phyloP scores from a whole-genome alignment of 2,329 filamentous ascomycete species.

The Colletotrichum cuscutae region DNA sequence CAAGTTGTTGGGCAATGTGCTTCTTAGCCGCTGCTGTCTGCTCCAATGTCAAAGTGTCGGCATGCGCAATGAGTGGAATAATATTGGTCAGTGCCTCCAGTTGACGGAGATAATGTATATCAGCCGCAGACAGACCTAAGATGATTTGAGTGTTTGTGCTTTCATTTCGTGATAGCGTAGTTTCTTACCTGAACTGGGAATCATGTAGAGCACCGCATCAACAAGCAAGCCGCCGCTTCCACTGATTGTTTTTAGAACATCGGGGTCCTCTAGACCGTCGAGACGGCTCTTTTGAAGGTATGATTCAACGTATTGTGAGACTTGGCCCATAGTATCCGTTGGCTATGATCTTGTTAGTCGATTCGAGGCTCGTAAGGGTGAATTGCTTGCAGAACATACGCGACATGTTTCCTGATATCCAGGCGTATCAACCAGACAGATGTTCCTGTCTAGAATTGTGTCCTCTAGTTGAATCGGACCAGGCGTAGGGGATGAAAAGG shows the following conservation, averaged over 20 bases:
- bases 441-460: slow-evolving; percentile 85
- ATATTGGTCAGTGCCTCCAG: slow-evolving; percentile 83
- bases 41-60: slow-evolving; percentile 73
- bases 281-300: slow-evolving; percentile 71
- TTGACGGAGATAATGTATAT: slow-evolving; percentile 77
- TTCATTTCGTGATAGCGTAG: slow-evolving; percentile 49
- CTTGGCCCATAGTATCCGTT: slow-evolving; percentile 67
- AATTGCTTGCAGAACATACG: slow-evolving; percentile 49
- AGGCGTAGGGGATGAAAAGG: slow-evolving; percentile 70
- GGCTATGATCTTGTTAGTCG: slow-evolving; percentile 37
- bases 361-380: slow-evolving; percentile 2
- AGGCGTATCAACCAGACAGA: slow-evolving; percentile 92
- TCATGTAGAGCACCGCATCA: slow-evolving; percentile 85
- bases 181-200: slow-evolving; percentile 72
- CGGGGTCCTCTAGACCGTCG: slow-evolving; percentile 73
- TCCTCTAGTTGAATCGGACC: slow-evolving; percentile 63
- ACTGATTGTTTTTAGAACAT: slow-evolving; percentile 81
- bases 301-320: slow-evolving; percentile 78
- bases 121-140: slow-evolving; percentile 45
- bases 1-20: slow-evolving; percentile 65
- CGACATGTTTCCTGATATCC: slow-evolving; percentile 67
- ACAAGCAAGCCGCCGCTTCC: slow-evolving; percentile 86
- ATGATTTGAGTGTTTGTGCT: slow-evolving; percentile 50
- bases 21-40: slow-evolving; percentile 70
- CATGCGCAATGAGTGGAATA: slow-evolving; percentile 82